Evolutionary conservation across 2,329 filamentous ascomycete genomes (phyloP).

Genomic region (Aurifilum marmelostoma): DNA sequence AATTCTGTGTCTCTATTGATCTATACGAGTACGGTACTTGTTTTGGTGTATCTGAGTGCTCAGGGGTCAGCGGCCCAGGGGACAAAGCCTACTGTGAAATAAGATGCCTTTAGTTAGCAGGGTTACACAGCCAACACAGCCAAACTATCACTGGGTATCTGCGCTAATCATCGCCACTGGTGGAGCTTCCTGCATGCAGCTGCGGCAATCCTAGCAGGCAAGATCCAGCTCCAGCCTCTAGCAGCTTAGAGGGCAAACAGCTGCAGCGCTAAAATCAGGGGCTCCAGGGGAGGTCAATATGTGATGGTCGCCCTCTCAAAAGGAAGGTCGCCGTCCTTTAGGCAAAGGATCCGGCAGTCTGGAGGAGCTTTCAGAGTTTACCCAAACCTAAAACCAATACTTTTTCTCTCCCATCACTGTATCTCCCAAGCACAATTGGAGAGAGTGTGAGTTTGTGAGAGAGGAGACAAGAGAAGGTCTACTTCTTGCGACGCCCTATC

Average conservation of each 20-base stretch:
- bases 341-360: background rate
- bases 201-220: constrained; percentile 15
- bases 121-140: background rate
- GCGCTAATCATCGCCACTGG: constrained; percentile 4
- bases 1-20: background rate
- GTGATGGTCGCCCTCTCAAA: background rate
- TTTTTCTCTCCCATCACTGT: constrained; percentile 3
- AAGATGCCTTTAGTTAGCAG: background rate
- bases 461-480: background rate
- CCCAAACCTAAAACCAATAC: too few relatives aligned
- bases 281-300: constrained; percentile 16
- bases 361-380: too few relatives aligned
- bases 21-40: background rate
- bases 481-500: background rate
- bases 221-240: constrained; percentile 15
- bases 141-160: constrained; percentile 23
- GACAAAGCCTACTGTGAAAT: background rate
- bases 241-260: constrained; percentile 5
- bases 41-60: background rate
- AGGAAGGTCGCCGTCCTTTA: constrained; percentile 23
- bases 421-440: constrained; percentile 16
- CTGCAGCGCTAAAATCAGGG: constrained; percentile 29
- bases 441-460: too few relatives aligned
- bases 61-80: background rate
- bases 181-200: constrained; percentile 22